Percentiles rank a stretch among this genome's conserved stretches.
Evolutionary conservation across 2,329 filamentous ascomycete species (phyloP).

Genomic region (Phaeosphaeria sp.): DNA sequence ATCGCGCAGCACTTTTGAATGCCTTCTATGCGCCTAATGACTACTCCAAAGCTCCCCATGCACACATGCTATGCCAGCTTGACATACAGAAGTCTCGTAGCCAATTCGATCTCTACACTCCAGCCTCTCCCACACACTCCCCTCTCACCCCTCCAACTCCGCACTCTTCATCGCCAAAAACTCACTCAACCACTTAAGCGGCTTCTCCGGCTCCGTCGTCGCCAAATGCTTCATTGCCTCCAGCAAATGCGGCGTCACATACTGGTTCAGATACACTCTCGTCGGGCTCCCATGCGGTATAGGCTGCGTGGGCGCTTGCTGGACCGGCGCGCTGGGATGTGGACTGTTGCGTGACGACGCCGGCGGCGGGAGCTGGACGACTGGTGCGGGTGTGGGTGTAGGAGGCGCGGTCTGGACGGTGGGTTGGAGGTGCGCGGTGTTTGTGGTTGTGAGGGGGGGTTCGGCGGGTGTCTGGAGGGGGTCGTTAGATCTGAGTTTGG

Average conservation of each 20-base stretch:
- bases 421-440: slow-evolving; percentile 7
- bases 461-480: background rate
- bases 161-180: slow-evolving; percentile 56
- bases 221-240: slow-evolving; percentile 61
- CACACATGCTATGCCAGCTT: too few species aligned
- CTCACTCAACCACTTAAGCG: slow-evolving; percentile 57
- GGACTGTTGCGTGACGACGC: slow-evolving; percentile 45
- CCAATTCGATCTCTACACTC: background rate
- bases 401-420: slow-evolving; percentile 17
- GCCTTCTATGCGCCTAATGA: background rate
- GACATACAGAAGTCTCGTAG: too few species aligned
- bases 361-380: slow-evolving; percentile 18
- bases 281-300: slow-evolving; percentile 57
- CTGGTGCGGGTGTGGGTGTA: slow-evolving; percentile 19
- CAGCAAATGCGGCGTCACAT: slow-evolving; percentile 58
- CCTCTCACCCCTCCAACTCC: slow-evolving; percentile 53
- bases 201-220: slow-evolving; percentile 59
- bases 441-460: background rate
- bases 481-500: background rate
- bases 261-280: slow-evolving; percentile 57
- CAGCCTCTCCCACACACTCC: background rate
- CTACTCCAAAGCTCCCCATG: too few species aligned
- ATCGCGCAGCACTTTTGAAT: slow-evolving; percentile 12
- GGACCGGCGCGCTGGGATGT: slow-evolving; percentile 30
- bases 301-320: slow-evolving; percentile 43